Conservation (phyloP, 768 basidiomycete species). For the Boletus vermiculosoides region DNA sequence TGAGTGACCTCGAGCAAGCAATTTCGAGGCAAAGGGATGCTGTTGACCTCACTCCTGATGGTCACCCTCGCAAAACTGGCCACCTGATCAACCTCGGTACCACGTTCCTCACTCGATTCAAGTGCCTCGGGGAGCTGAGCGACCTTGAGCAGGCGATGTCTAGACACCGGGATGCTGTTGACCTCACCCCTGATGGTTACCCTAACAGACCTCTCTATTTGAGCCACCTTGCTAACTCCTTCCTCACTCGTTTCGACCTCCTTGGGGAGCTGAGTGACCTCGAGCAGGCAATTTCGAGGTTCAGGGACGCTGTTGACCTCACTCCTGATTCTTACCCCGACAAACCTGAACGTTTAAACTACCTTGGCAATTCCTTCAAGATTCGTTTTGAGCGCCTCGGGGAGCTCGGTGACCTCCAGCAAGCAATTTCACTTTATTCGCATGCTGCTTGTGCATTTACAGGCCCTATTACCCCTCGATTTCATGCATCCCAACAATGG, state of each 20-base stretch:
- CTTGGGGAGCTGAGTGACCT: background rate
- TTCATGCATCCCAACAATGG: too few species aligned
- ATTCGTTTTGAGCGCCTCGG: background rate
- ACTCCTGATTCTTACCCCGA: background rate
- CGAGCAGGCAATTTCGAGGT: background rate
- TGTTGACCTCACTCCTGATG: background rate
- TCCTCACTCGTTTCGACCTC: too few species aligned
- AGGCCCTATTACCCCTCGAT: too few species aligned
- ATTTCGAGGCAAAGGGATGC: background rate
- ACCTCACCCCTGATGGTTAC: too few species aligned
- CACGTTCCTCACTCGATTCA: background rate
- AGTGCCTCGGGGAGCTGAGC: background rate
- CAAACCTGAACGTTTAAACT: too few species aligned
- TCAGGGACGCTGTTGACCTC: background rate
- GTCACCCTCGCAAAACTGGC: background rate
- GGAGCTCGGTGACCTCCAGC: background rate
- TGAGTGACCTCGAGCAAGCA: constrained; percentile 1
- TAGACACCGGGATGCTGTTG: too few species aligned
- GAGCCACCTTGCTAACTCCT: too few species aligned
- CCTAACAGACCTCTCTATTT: too few species aligned
- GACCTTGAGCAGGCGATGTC: background rate
- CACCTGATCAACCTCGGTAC: background rate
- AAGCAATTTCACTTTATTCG: background rate
- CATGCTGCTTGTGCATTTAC: too few species aligned
- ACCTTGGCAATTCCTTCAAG: background rate